Base-by-base conservation (phyloP, 2,329 filamentous ascomycete genomes). In the Cladobotryum protrusum region DNA sequence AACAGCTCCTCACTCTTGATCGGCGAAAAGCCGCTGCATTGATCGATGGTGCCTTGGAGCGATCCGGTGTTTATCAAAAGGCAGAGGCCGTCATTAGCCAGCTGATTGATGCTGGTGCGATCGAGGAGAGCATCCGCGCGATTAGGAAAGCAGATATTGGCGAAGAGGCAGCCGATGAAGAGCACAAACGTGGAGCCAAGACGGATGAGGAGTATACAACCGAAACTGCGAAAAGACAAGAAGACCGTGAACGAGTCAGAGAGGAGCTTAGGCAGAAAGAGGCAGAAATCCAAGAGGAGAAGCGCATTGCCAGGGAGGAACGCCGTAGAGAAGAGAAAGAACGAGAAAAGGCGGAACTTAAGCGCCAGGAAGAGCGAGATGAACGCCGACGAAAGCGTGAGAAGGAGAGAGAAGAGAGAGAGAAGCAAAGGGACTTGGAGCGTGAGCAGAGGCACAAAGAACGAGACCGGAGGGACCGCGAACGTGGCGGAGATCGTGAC, bases 1-100 rank as follows among this genome's bases (percentile, higher is more conserved):
- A 77, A 24, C 79, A 82, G 53, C 79, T 92, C 9, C 76, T 92
- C 4, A 84, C 83, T 14, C 79, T 89, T 45, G 86, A 90, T 60
- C 83, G 85, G 15, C 76, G 81, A 52, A 87, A 90, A 63, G 85
- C 87, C 4, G 82, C 84, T 2, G 81, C 86, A 0, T 76, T 95
- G 4, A 83, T 91, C 37, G 86, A 91, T 63, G 87, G 88, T 50
- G 86, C 86, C 1, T 79, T 89, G 15, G 87, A 91, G 60, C 81
- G 88, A 53, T 85, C 82, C 17, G 85, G 86, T 20, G 81, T 90
- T 24, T 93, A 92, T 60, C 81, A 85, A 52, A 80, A 81, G 57
- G 86, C 85, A 1, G 81, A 87, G 58, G 74, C 77, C 7, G 79
- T 83, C 45, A 82, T 91, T 44, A 79, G 83, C 52, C 72, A 77